phyloP scores from a whole-genome alignment of 345 rosid species.

The Iberis pinnata region DNA sequence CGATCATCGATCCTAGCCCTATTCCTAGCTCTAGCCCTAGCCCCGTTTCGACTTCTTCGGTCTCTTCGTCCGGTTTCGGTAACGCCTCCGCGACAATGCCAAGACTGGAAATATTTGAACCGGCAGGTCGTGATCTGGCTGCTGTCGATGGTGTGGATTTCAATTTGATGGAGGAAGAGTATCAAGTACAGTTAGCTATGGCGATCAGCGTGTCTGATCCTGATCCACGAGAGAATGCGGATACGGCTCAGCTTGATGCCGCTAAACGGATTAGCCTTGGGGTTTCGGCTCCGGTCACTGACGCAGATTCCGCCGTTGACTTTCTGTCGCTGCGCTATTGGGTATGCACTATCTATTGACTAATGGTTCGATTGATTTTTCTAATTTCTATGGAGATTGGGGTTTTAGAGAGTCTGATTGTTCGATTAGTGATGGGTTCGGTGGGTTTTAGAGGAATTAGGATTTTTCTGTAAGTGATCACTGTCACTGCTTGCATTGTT shows the following conservation, averaged over 20 bases:
- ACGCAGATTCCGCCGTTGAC: constrained; percentile 47
- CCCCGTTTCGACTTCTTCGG: constrained; percentile 26
- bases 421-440: background rate
- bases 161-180: constrained; percentile 82
- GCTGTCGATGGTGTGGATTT: constrained; percentile 44
- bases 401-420: constrained; percentile 11
- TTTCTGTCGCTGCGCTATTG: constrained; percentile 79
- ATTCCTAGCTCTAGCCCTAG: constrained; percentile 35
- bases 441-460: constrained; percentile 19
- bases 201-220: constrained; percentile 94
- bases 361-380: background rate
- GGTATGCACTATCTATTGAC: constrained; percentile 37
- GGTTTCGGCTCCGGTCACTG: constrained; percentile 43
- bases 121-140: constrained; percentile 40
- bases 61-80: constrained; percentile 38
- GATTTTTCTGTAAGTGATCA: constrained; percentile 19
- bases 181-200: constrained; percentile 86
- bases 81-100: constrained; percentile 35
- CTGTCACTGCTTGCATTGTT: background rate
- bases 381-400: background rate
- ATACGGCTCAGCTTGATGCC: constrained; percentile 89
- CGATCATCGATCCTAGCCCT: constrained; percentile 41
- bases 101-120: constrained; percentile 46
- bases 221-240: constrained; percentile 54
- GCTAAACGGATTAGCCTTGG: constrained; percentile 94